Base-by-base conservation (phyloP, 306 rosid genomes). In the Elaeagnus macrophylla region DNA sequence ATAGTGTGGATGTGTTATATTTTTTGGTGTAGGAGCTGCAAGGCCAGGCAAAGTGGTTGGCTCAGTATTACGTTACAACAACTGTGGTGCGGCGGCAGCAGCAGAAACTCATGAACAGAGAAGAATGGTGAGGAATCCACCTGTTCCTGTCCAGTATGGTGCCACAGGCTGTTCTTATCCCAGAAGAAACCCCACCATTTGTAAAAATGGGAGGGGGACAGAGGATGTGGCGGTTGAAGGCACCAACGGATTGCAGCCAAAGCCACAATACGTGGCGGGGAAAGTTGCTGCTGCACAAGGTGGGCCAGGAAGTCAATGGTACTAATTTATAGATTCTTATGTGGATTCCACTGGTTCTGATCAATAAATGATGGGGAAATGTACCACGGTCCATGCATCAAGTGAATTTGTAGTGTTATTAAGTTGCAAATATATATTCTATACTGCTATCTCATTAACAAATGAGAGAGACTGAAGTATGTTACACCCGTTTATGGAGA, bases 31-130 rank as follows among this genome's bases (percentile, higher is more conserved):
- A 41, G 81, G 72, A 75, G 95, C 84, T 53, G 99, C 96, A 41
- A 83, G 90, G 79, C 96, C 96, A 0, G 96, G 99, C 12, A 93
- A 87, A 71, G 96, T 88, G 63, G 84, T 84, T 25, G 83, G 96
- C 40, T 71, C 96, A 1, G 95, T 76, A 46, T 72, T 88, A 75
- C 85, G 84, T 46, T 81, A 88, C 79, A 91, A 81, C 67, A 82
- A 79, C 69, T 68, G 82, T 12, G 99, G 95, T 46, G 83, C 68
- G 51, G 86, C 79, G 39, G 78, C 79, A 40, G 72, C 83, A 5
- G 67, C 84, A 5, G 99, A 93, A 73, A 73, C 79, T 60, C 62
- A 77, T 14, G 99, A 88, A 40, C 99, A 93, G 63, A 70, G 88
- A 54, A 81, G 86, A 70, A 66, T 78, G 65, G 65, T 64, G 11